Evolutionary conservation across 345 rosid species (phyloP).

Genomic region (Bretschneidera sinensis): DNA sequence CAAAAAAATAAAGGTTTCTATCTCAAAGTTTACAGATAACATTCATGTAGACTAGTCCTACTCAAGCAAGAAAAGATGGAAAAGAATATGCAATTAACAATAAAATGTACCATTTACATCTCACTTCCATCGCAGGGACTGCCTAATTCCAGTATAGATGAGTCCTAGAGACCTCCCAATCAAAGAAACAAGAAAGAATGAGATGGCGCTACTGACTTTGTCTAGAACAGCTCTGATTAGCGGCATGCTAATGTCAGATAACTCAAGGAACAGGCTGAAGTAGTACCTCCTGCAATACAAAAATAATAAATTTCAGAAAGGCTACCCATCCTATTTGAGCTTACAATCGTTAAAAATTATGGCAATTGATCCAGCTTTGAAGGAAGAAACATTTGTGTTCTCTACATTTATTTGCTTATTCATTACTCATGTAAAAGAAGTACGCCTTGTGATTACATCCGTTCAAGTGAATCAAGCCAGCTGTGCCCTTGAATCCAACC

Average conservation of each 20-base stretch:
- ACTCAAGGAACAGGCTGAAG: slow-evolving; percentile 80
- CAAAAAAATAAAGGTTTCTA: slow-evolving; percentile 7
- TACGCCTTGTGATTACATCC: no score
- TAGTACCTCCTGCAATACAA: slow-evolving; percentile 67
- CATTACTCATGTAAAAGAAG: no score
- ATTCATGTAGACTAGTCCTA: slow-evolving; percentile 7
- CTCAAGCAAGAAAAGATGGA: slow-evolving; percentile 9
- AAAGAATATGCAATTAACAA: slow-evolving; percentile 9
- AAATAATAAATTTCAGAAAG: slow-evolving; percentile 1
- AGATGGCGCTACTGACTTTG: slow-evolving; percentile 70
- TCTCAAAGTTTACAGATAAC: not conserved
- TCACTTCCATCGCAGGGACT: slow-evolving; percentile 87
- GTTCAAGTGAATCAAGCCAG: no score
- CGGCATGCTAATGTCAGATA: slow-evolving; percentile 78
- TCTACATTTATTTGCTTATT: no score
- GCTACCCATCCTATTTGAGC: not conserved
- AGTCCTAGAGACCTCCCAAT: slow-evolving; percentile 87
- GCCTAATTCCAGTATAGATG: slow-evolving; percentile 88
- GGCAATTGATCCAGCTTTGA: not conserved
- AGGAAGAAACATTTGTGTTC: not conserved
- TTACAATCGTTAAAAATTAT: not conserved
- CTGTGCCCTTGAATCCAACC: no score
- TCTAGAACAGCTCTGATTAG: slow-evolving; percentile 56
- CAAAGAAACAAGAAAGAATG: slow-evolving; percentile 80
- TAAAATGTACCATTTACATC: slow-evolving; percentile 19